Evolutionary conservation across 2,329 filamentous ascomycete species (phyloP).

Genomic region (Talaromyces pinophilus): DNA sequence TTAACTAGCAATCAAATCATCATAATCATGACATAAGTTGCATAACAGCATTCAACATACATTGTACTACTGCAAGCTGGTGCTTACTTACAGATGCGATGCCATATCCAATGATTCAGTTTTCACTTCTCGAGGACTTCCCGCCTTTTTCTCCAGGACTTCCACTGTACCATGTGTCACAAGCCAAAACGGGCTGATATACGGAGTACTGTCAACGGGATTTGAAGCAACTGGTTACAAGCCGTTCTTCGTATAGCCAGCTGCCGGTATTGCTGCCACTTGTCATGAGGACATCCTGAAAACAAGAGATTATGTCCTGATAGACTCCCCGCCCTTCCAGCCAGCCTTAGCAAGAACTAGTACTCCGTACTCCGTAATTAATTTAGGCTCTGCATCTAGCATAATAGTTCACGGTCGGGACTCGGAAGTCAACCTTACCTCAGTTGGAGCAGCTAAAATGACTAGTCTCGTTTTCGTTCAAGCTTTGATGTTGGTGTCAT

Average conservation of each 20-base stretch:
- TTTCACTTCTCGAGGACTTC: not conserved
- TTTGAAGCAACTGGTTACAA: not conserved
- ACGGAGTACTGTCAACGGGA: not conserved
- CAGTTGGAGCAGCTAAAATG: not conserved
- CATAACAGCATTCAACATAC: not conserved
- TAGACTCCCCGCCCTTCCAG: not conserved
- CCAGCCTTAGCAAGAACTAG: conserved; percentile 12
- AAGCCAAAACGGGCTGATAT: not conserved
- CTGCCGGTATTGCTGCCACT: not conserved
- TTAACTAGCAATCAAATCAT: not conserved
- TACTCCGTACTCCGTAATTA: not conserved
- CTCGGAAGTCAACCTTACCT: not conserved
- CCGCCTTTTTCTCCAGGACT: not conserved
- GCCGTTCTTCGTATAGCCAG: not conserved
- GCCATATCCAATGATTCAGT: not conserved
- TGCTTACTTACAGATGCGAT: not conserved
- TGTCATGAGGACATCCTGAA: not conserved
- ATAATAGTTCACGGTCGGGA: not conserved
- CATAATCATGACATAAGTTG: not conserved
- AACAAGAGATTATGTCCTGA: not conserved
- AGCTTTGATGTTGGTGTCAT: conserved; percentile 2
- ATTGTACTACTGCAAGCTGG: not conserved
- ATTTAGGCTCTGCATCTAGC: conserved; percentile 3
- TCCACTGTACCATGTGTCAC: not conserved
- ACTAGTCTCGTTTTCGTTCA: conserved; percentile 9